These are phyloP conservation scores for Sabuloglossum arenarium DNA, from an alignment of 495 filamentous ascomycete species.

Conservation along the genomic window DNA sequence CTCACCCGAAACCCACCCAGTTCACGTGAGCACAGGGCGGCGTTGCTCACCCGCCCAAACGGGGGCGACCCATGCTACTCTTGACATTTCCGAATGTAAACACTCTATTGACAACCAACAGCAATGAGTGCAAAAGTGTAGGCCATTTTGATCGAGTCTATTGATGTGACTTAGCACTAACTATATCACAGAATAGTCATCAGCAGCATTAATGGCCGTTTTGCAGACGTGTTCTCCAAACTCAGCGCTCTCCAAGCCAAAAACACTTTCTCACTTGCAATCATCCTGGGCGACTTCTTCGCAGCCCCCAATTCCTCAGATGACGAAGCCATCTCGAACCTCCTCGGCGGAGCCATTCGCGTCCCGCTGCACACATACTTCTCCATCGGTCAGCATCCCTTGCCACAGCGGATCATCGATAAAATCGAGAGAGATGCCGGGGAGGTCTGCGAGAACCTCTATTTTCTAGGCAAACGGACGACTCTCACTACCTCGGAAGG, in stretches of 20 bases:
- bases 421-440: constrained; percentile 52
- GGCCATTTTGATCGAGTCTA: constrained; percentile 13
- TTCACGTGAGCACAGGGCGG: too few relatives aligned
- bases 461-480: constrained; percentile 67
- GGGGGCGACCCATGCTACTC: too few relatives aligned
- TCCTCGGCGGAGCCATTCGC: constrained; percentile 47
- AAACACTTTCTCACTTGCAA: constrained; percentile 65
- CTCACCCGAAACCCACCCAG: too few relatives aligned
- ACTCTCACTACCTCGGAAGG: constrained; percentile 79
- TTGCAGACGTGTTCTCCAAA: constrained; percentile 55
- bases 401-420: constrained; percentile 48
- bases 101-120: not conserved
- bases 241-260: constrained; percentile 58
- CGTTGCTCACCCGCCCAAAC: too few relatives aligned
- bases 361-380: constrained; percentile 79
- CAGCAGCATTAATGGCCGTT: constrained; percentile 55
- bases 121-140: constrained; percentile 40
- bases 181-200: constrained; percentile 45
- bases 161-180: constrained; percentile 15
- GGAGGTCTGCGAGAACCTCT: constrained; percentile 71
- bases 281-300: constrained; percentile 74
- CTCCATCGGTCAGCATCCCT: constrained; percentile 41
- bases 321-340: constrained; percentile 34
- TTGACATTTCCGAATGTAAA: not conserved
- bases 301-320: constrained; percentile 20